Percentiles rank a stretch among this genome's conserved stretches.
phyloP scores from a whole-genome alignment of 2,329 filamentous ascomycete genomes.

The Diplodia corticola region DNA sequence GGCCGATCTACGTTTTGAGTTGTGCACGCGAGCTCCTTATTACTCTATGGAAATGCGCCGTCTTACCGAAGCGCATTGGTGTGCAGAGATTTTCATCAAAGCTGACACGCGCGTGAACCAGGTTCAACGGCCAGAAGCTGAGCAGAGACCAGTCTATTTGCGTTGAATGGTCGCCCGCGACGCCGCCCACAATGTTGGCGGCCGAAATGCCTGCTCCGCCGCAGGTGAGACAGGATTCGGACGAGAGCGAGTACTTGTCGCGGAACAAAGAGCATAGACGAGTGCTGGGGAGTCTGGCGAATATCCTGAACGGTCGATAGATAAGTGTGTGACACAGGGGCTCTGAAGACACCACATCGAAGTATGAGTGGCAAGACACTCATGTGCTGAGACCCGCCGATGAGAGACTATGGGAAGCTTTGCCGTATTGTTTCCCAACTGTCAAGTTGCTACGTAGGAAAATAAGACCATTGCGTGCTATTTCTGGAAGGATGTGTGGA shows the following conservation, averaged over 20 bases:
- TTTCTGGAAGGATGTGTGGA: not conserved
- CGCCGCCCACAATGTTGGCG: constrained; percentile 26
- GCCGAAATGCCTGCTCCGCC: not conserved
- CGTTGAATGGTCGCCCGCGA: constrained; percentile 33
- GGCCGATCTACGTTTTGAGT: constrained; percentile 42
- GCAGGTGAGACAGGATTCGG: not conserved
- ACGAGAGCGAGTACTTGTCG: not conserved
- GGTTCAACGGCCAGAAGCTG: constrained; percentile 39
- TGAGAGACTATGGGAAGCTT: not conserved
- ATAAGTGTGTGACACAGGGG: not conserved
- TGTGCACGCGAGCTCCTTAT: no score
- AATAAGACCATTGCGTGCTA: not conserved
- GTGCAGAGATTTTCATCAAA: not conserved
- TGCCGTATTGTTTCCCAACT: not conserved
- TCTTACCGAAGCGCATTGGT: no score
- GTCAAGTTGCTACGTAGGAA: not conserved
- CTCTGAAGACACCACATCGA: not conserved
- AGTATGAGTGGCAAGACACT: not conserved
- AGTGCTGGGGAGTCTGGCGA: not conserved
- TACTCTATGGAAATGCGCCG: no score
- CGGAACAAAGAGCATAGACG: not conserved
- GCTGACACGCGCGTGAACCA: not conserved
- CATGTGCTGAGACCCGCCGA: not conserved
- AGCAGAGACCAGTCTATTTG: constrained; percentile 37
- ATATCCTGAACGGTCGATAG: not conserved